Evolutionary conservation across 2,329 filamentous ascomycete species (phyloP), one percentile per base, ranked within the genome.

Genomic region (Aaosphaeria arxii): DNA sequence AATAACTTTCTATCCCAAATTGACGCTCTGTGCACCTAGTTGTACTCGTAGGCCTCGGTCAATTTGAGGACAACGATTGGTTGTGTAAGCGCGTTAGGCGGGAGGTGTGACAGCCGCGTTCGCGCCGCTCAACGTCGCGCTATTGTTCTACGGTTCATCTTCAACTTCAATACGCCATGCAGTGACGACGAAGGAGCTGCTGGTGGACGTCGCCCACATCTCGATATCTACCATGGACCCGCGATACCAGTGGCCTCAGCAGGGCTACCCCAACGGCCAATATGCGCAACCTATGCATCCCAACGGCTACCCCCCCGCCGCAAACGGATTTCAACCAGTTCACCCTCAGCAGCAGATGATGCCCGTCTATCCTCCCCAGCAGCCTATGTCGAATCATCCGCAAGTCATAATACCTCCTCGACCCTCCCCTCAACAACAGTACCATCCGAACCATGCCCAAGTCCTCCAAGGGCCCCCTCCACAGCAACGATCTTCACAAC

Each of bases 171-270:
- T 13, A 36, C 33, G 33, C 33, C 33, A 36, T 36, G 33, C 33
- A 36, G 33, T 36, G 13, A 9, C 13, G 9, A 13, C 33, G 33
- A 36, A 9, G 7, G 30, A 13, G 11, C 30, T 29, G 32, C 40
- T 40, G 48, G 43, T 42, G 35, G 32, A 17, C 39, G 29, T 11
- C 42, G 5, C 35, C n/a, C 17, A 36, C 24, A n/a, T 36, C 9
- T 7, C 42, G 7, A 11, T 6, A 11, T 13, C 13, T 40, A 32
- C 40, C 41, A 70, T 69, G 66, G 64, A 69, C 43, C 63, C 64
- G 5, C 60, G 62, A n/a, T 66, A 64, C 46, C 63, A 65, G 55
- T 67, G 63, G 58, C 61, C 61, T 44, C 62, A 61, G 42, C 64
- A 59, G 55, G 56, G 49, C 45, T 63, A 64, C 43, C 44, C 55